These are phyloP conservation scores for Choricystis sp. DNA, from an alignment of 139 green algal species.

Conservation along the genomic window DNA sequence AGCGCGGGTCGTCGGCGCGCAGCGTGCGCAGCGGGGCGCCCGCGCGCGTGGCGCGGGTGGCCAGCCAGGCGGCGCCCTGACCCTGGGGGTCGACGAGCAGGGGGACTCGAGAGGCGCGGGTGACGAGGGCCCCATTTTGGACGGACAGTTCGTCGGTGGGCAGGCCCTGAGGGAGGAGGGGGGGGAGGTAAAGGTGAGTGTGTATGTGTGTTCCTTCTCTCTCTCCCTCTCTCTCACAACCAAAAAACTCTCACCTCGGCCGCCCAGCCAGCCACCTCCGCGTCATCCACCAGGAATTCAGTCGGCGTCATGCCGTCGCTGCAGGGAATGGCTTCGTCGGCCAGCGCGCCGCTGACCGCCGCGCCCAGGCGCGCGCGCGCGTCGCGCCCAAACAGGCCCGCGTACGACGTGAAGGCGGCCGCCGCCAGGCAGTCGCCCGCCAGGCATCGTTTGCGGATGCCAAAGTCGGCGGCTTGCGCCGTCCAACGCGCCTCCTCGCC, in stretches of 20 bases:
- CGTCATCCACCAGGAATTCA: constrained; percentile 81
- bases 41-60: constrained; percentile 53
- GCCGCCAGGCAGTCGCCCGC: constrained; percentile 43
- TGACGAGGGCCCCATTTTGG: constrained; percentile 92
- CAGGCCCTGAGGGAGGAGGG: no score
- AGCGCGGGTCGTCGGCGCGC: constrained; percentile 67
- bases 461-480: constrained; percentile 69
- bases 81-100: constrained; percentile 86
- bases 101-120: constrained; percentile 62
- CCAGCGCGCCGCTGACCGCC: constrained; percentile 55
- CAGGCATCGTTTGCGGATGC: constrained; percentile 59
- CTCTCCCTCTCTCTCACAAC: no score
- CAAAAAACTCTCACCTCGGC: no score
- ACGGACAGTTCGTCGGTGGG: constrained; percentile 83
- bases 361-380: constrained; percentile 78
- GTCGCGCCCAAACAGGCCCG: constrained; percentile 88
- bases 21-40: constrained; percentile 38
- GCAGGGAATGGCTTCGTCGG: constrained; percentile 50
- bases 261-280: constrained; percentile 78
- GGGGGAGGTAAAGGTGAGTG: not conserved
- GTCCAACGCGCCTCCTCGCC: constrained; percentile 87
- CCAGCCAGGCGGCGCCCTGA: constrained; percentile 68
- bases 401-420: constrained; percentile 68
- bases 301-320: constrained; percentile 44
- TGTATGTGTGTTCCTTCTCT: not conserved